These are phyloP conservation scores for Melanogaster broomeanus DNA, from an alignment of 768 basidiomycete genomes.

Conservation along the genomic window DNA sequence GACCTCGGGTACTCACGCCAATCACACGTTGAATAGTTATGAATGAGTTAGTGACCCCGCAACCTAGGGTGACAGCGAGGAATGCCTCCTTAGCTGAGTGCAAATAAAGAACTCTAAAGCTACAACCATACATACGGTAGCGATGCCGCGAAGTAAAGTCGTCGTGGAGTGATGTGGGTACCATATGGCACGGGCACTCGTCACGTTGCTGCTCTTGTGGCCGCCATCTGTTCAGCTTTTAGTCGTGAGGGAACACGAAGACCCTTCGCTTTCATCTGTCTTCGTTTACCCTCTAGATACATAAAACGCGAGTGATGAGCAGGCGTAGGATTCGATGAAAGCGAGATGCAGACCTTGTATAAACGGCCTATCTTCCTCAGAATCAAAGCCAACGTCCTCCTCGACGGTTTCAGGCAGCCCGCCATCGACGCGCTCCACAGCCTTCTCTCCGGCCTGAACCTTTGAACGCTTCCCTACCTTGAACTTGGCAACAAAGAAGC, in stretches of 20 bases:
- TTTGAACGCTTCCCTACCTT: constrained; percentile 84
- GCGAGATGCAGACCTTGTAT: constrained; percentile 66
- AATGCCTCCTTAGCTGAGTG: no score
- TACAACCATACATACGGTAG: no score
- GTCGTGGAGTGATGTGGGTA: no score
- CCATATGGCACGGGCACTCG: no score
- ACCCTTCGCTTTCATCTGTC: constrained; percentile 74
- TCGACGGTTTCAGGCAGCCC: constrained; percentile 20
- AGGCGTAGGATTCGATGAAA: constrained; percentile 1
- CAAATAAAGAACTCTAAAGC: no score
- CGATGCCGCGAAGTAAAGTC: no score
- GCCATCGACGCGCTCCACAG: constrained; percentile 19
- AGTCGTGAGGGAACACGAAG: constrained; percentile 62
- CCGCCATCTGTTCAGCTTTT: constrained; percentile 28
- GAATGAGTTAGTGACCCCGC: no score
- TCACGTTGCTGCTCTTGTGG: constrained; percentile 17
- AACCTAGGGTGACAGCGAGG: no score
- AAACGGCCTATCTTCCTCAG: constrained; percentile 73
- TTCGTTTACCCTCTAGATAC: constrained; percentile 66
- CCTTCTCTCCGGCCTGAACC: constrained; percentile 32
- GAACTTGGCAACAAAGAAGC: constrained; percentile 98
- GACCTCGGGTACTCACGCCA: no score
- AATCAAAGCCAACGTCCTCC: constrained; percentile 59
- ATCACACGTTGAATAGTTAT: no score
- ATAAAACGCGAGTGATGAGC: constrained; percentile 9